A percentile compares a stretch with the other conserved stretches of the same genome.
Evolutionary conservation across 2,329 filamentous ascomycete species (phyloP).

Genomic region (Pyrenochaeta sp.): DNA sequence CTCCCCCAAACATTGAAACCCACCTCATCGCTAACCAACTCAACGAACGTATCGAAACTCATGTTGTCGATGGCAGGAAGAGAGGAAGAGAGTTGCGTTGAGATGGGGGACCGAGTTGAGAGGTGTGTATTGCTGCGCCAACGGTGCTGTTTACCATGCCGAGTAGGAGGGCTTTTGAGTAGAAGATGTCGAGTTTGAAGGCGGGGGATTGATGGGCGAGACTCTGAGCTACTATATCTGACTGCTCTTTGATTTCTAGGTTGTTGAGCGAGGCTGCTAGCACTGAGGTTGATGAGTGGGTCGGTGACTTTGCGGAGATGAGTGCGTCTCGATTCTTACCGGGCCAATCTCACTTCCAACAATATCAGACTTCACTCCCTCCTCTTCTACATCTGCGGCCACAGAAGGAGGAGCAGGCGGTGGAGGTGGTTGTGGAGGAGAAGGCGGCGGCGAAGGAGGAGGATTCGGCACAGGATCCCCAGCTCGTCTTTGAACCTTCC

Average conservation of each 20-base stretch:
- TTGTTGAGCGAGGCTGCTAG: not conserved
- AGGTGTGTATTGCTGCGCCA: conserved; percentile 1
- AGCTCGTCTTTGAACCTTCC: not conserved
- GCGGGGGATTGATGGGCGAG: not conserved
- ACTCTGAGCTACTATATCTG: not conserved
- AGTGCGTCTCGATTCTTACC: not conserved
- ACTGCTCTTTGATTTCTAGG: not conserved
- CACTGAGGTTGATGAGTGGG: not conserved
- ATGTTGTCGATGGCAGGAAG: not conserved
- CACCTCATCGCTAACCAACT: not conserved
- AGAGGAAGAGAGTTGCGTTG: not conserved
- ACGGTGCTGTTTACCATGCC: not conserved
- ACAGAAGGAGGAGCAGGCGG: not conserved
- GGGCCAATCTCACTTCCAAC: too few species aligned
- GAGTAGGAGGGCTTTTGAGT: not conserved
- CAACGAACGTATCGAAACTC: not conserved
- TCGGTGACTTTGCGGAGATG: not conserved
- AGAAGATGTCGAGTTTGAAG: not conserved
- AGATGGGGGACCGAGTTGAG: not conserved
- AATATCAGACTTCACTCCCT: too few species aligned
- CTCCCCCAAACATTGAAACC: not conserved
- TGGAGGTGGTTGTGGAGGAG: not conserved
- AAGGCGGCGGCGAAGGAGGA: not conserved
- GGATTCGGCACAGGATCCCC: not conserved
- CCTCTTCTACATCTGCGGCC: not conserved